Base-by-base conservation (phyloP, 2,329 filamentous ascomycete species). In the Rhinocladiella mackenziei region DNA sequence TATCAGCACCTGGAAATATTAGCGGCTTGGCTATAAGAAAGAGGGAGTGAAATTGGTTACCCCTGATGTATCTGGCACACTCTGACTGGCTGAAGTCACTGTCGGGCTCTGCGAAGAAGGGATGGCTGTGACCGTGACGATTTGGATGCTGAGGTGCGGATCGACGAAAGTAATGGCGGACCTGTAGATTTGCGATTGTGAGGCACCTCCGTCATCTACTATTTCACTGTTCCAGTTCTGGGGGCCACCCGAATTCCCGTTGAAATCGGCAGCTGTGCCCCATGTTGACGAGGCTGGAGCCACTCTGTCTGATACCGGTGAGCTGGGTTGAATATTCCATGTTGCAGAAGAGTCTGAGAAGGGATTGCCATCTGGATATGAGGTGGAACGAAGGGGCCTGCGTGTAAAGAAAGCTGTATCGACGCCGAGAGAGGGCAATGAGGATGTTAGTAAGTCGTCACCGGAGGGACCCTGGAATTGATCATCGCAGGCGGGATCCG, bases 11-110 rank as follows among this genome's bases (percentile, higher is more conserved):
- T 53, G 25, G 8, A 10, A 9, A 13, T 29, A 22, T 47, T 34
- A 51, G 48, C 15, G 11, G n/a, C n/a, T n/a, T n/a, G n/a, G n/a
- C n/a, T n/a, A 15, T 23, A 14, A 13, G 5, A 40, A 9, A 3
- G 7, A 4, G 8, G 5, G 13, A 17, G n/a, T 15, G 9, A 15
- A 5, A 25, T 36, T 5, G 31, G 50, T 36, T 39, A 55, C 53
- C 26, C 56, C 56, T n/a, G 48, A 52, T 1, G 53, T 58, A 26
- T 55, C 51, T 18, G 53, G 44, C 7, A 23, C 33, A 23, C 36
- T 48, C 25, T 53, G 47, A n/a, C 45, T 50, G n/a, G 51, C 50
- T 17, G 40, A 49, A 5, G 55, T 58, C 23, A 43, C 39, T 2
- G 53, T 54, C n/a, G 53, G 53, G 10, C 36, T 43, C 26, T 55